Conservation (phyloP, 176 grass and related monocot species). For the Cocos nucifera region DNA sequence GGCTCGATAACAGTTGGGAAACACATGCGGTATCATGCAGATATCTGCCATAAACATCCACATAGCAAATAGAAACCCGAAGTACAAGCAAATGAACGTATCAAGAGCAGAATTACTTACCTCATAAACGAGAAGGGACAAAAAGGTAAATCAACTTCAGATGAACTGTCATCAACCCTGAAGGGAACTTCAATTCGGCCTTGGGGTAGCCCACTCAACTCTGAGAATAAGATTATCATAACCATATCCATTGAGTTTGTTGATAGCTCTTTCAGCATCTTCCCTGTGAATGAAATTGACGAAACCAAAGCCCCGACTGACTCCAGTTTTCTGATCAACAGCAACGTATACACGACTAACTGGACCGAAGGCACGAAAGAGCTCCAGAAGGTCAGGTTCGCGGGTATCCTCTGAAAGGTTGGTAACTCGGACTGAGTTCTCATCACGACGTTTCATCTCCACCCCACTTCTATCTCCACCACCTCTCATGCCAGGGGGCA, state of each 20-base stretch:
- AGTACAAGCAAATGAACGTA: too few species aligned
- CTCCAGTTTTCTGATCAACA: slow-evolving; percentile 64
- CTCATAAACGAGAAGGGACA: too few species aligned
- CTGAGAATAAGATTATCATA: slow-evolving; percentile 85
- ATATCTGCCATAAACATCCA: too few species aligned
- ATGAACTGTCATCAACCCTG: too few species aligned
- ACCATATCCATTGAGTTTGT: slow-evolving; percentile 85
- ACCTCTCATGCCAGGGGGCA: slow-evolving; percentile 73
- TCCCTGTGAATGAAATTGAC: slow-evolving; percentile 75
- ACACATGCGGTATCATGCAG: too few species aligned
- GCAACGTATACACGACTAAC: slow-evolving; percentile 79
- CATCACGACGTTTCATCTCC: slow-evolving; percentile 52
- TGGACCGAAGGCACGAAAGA: slow-evolving; percentile 62
- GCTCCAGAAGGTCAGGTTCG: slow-evolving; percentile 49
- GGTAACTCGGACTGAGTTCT: slow-evolving; percentile 75
- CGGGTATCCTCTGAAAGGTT: slow-evolving; percentile 81
- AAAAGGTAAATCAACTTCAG: too few species aligned
- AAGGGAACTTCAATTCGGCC: slow-evolving; percentile 36
- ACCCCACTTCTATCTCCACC: slow-evolving; percentile 39
- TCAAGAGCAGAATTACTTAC: too few species aligned
- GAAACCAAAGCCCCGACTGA: slow-evolving; percentile 59
- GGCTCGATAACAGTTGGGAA: too few species aligned
- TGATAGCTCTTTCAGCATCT: slow-evolving; percentile 69
- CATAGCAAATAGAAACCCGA: too few species aligned
- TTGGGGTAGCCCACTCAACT: slow-evolving; percentile 71